Evolutionary conservation across 345 rosid species (phyloP), one percentile per base, ranked within the genome.

Genomic region (Cardamine occulta): DNA sequence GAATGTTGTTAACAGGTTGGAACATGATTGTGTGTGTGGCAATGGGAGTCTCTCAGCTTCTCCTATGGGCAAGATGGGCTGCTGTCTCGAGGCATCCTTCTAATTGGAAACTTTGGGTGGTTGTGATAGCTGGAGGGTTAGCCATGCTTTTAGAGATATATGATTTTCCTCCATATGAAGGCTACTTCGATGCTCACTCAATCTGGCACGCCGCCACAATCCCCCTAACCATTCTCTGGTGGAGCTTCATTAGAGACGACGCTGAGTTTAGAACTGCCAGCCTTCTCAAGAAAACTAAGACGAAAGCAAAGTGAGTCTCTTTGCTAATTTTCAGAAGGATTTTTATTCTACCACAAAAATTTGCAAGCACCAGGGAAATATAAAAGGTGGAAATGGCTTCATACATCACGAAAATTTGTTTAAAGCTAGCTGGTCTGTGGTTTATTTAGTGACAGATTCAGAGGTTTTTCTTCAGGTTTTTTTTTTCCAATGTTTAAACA

Each of bases 201-300:
- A 72, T 90, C 31, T 88, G 96, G 96, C 96, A 88, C 42, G 89
- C 89, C 0, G 74, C 82, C 2, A 84, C 91, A 9, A 53, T 90
- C 42, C 93, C 91, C 11, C 80, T 90, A 3, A 80, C 96, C 58
- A 78, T 76, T 67, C 70, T 86, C 45, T 90, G 91, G 91, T 90
- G 96, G 96, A 88, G 93, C 80, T 90, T 90, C 81, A 82, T 85
- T 65, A 78, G 84, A 66, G 96, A 88, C 21, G 96, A 90, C 14
- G 86, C 89, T 0, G 86, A 74, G 76, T 78, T 88, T 54, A 77
- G 81, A 59, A 84, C 93, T 14, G 56, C 78, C 42, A 56, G 28
- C 68, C 74, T 81, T 45, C 80, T 85, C 73, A 75, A 79, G 82
- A 81, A 86, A 81, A 72, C 86, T 68, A 80, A 83, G 70, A 17